Evolutionary conservation across 495 filamentous ascomycete species (phyloP).

Genomic region (Neurospora sp.): DNA sequence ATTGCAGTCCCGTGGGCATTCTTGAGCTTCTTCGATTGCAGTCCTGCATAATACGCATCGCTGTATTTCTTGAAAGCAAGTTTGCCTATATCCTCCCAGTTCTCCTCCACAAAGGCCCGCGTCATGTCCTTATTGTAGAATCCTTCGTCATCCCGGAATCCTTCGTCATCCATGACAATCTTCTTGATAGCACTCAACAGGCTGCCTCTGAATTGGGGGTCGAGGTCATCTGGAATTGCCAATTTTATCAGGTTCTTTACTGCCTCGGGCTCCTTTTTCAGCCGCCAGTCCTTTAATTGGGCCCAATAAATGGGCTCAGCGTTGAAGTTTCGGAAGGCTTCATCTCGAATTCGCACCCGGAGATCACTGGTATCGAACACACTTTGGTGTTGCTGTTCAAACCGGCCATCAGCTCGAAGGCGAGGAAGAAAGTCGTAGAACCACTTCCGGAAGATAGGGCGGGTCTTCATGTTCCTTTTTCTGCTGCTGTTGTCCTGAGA

Average conservation of each 20-base stretch:
- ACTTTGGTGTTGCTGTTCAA: neutral
- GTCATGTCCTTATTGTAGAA: conserved; percentile 26
- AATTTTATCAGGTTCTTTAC: conserved; percentile 28
- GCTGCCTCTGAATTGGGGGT: conserved; percentile 10
- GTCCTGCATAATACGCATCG: conserved; percentile 9
- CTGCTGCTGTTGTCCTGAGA: conserved; percentile 29
- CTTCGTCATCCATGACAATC: conserved; percentile 23
- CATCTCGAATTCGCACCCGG: conserved; percentile 19
- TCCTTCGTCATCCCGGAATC: conserved; percentile 20
- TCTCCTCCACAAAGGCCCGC: conserved; percentile 23
- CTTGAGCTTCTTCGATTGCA: conserved; percentile 9
- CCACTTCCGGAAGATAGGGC: conserved; percentile 41
- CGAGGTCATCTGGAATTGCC: conserved; percentile 11
- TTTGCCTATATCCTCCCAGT: conserved; percentile 24
- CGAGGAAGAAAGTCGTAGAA: conserved; percentile 44
- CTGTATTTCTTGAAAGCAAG: conserved; percentile 20
- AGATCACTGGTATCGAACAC: conserved; percentile 1
- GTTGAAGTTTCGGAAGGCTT: conserved; percentile 27
- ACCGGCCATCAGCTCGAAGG: conserved; percentile 23
- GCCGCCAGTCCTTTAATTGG: conserved; percentile 17
- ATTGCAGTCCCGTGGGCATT: neutral
- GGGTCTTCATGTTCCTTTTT: conserved; percentile 32
- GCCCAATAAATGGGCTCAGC: conserved; percentile 17
- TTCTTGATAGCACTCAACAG: conserved; percentile 22
- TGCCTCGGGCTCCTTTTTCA: conserved; percentile 13